phyloP scores from a whole-genome alignment of 2,329 filamentous ascomycete species.

The Nemania bipapillata region DNA sequence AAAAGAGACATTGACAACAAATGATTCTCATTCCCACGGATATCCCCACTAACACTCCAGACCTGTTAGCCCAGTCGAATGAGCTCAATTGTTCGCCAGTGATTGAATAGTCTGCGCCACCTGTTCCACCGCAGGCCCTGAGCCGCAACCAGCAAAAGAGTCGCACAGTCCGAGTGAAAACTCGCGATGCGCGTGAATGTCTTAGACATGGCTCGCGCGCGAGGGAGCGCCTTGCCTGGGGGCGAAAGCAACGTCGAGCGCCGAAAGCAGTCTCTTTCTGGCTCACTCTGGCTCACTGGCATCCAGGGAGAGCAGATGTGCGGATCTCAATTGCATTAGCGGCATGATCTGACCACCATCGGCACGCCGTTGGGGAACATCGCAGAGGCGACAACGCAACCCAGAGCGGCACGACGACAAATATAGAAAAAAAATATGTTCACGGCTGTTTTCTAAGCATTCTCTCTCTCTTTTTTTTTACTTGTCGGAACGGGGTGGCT shows the following conservation, averaged over 20 bases:
- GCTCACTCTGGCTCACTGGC: neutral
- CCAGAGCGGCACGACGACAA: neutral
- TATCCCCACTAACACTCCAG: constrained; percentile 35
- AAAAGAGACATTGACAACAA: no score
- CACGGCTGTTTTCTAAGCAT: neutral
- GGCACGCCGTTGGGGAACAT: constrained; percentile 38
- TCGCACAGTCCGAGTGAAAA: constrained; percentile 3
- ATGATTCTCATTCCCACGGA: constrained; percentile 24
- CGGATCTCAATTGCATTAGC: constrained; percentile 6
- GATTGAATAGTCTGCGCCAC: constrained; percentile 15
- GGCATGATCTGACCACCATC: constrained; percentile 33
- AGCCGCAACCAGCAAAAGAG: constrained; percentile 13
- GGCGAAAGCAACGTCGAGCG: neutral
- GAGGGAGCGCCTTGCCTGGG: neutral
- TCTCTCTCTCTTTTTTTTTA: no score
- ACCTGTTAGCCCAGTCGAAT: constrained; percentile 1
- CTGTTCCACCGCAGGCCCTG: constrained; percentile 25
- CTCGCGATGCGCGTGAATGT: constrained; percentile 8
- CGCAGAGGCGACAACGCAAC: neutral
- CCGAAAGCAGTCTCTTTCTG: constrained; percentile 1
- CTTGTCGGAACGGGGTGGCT: neutral
- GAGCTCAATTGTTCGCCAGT: constrained; percentile 5
- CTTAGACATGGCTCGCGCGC: neutral
- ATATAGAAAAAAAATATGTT: constrained; percentile 8
- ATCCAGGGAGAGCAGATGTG: neutral